Evolutionary conservation across 257 asterid genomes (phyloP).

Genomic region (Gynochthodes officinalis): DNA sequence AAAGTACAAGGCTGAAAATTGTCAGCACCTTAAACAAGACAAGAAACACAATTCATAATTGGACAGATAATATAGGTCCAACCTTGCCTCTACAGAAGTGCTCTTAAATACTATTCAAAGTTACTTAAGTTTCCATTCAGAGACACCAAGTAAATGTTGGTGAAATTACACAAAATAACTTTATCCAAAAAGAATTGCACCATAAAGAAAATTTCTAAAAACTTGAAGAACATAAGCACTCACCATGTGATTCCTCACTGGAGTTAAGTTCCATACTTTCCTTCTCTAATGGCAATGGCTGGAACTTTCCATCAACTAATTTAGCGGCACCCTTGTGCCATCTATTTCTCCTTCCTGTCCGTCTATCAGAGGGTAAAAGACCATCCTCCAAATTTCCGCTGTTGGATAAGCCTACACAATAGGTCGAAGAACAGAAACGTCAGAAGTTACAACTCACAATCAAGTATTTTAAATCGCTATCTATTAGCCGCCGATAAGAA

Average conservation of each 20-base stretch:
- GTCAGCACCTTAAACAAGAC: not conserved
- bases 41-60: not conserved
- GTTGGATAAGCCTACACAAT: constrained; percentile 39
- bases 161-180: not conserved
- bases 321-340: constrained; percentile 49
- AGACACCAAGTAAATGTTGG: not conserved
- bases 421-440: constrained; percentile 12
- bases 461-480: not conserved
- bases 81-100: not conserved
- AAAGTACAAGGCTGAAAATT: too few relatives aligned
- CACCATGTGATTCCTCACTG: constrained; percentile 40
- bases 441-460: not conserved
- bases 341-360: constrained; percentile 70
- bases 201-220: not conserved
- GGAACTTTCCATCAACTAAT: constrained; percentile 43
- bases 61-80: not conserved
- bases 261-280: constrained; percentile 45
- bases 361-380: constrained; percentile 46
- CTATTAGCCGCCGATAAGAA: not conserved
- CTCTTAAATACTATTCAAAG: not conserved
- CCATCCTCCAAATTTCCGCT: constrained; percentile 49
- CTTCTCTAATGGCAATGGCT: constrained; percentile 38
- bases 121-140: not conserved
- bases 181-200: not conserved
- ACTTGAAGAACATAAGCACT: constrained; percentile 28